phyloP scores from a whole-genome alignment of 2,329 filamentous ascomycete species.

The Cytospora chrysosperma region DNA sequence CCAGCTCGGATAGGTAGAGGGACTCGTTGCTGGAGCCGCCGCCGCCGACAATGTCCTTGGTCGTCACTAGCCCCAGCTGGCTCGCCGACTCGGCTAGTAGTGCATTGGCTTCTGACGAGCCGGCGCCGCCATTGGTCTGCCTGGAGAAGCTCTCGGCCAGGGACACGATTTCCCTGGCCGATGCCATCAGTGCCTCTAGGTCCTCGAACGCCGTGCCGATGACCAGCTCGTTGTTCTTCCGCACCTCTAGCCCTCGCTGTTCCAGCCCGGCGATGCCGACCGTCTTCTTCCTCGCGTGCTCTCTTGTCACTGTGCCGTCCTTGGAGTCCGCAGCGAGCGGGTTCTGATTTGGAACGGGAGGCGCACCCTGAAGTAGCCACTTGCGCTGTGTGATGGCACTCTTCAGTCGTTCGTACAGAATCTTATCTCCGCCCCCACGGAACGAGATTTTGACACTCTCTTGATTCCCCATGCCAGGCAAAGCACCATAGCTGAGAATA shows the following conservation, averaged over 20 bases:
- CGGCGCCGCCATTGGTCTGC: constrained; percentile 61
- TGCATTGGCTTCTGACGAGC: constrained; percentile 67
- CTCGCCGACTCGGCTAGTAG: constrained; percentile 79
- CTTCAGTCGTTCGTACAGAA: constrained; percentile 87
- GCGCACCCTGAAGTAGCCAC: constrained; percentile 89
- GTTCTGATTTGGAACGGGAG: constrained; percentile 72
- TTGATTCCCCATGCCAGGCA: constrained; percentile 52
- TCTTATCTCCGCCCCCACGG: constrained; percentile 81
- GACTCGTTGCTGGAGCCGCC: constrained; percentile 67
- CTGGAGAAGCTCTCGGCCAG: constrained; percentile 84
- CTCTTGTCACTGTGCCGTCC: constrained; percentile 24
- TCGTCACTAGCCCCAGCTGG: constrained; percentile 85
- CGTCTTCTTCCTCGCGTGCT: constrained; percentile 47
- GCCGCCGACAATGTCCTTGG: constrained; percentile 88
- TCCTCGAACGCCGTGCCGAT: constrained; percentile 96
- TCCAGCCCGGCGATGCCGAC: constrained; percentile 93
- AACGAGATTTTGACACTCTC: constrained; percentile 92
- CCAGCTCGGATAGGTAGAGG: constrained; percentile 84
- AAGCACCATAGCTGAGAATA: constrained; percentile 46
- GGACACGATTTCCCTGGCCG: constrained; percentile 92
- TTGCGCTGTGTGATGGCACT: constrained; percentile 87
- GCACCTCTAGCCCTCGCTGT: constrained; percentile 76
- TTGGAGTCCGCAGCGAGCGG: constrained; percentile 36
- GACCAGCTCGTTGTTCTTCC: constrained; percentile 88
- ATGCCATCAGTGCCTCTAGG: constrained; percentile 93